Conservation (phyloP, 768 basidiomycete genomes). For the Auricularia sp. region DNA sequence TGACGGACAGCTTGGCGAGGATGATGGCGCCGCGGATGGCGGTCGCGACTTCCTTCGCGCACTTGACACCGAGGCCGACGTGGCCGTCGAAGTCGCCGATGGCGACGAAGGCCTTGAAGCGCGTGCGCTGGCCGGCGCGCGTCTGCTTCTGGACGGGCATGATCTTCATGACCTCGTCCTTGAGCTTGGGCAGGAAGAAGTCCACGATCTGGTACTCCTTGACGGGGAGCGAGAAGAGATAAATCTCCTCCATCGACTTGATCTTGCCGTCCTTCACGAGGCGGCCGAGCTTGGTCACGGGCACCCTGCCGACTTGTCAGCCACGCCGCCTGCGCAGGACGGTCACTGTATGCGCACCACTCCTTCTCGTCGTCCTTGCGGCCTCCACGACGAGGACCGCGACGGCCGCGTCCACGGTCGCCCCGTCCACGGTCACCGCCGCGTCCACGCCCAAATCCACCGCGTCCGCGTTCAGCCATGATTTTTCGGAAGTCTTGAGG, state of each 20-base stretch:
- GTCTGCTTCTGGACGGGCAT: conserved; percentile 99
- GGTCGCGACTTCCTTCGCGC: conserved; percentile 99
- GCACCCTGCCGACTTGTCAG: conserved; percentile 50
- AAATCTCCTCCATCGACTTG: conserved; percentile 99
- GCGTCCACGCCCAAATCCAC: conserved; percentile 82
- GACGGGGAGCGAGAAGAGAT: conserved; percentile 98
- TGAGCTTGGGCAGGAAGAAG: conserved; percentile 97
- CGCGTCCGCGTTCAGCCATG: conserved; percentile 92
- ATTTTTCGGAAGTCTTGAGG: not conserved
- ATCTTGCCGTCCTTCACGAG: conserved; percentile 99
- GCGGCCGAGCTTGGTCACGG: conserved; percentile 98
- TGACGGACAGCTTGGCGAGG: conserved; percentile 93
- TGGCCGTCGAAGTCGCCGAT: conserved; percentile 99
- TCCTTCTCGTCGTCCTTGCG: conserved; percentile 99
- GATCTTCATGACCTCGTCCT: conserved; percentile 99
- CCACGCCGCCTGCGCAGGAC: not conserved
- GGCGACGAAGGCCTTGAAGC: conserved; percentile 99
- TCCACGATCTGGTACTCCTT: conserved; percentile 99
- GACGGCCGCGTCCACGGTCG: conserved; percentile 51
- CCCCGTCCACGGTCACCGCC: conserved; percentile 32
- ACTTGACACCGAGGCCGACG: conserved; percentile 98
- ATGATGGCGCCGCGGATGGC: conserved; percentile 99
- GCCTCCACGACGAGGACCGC: conserved; percentile 85
- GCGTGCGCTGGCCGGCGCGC: conserved; percentile 96
- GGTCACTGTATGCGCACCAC: conserved; percentile 51